Base-by-base conservation (phyloP, 192 early-diverging fungal species). In the Backusella australiensis region DNA sequence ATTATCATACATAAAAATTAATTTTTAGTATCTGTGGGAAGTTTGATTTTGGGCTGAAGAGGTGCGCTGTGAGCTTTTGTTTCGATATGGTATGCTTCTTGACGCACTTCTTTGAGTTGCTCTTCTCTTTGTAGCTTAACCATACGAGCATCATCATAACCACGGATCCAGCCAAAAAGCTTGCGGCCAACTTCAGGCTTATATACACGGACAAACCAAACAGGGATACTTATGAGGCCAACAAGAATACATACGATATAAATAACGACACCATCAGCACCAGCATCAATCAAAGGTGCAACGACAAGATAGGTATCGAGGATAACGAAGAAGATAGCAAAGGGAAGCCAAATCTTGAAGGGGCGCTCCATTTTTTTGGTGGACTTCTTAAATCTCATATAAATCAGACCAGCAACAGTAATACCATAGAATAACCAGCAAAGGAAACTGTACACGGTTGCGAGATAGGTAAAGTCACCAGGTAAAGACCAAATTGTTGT, bases 401-500 rank as follows among this genome's bases (percentile, higher is more conserved):
- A 77, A 14, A 87, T 52, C 32, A 87, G 39, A 1, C 86, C 86
- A 39, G 76, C 29, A 36, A 87, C 76, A 32, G 76, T 78, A 19
- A 87, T 71, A 17, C 86, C 86, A 41, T 87, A 87, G 79, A 87
- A 89, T 39, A 89, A 74, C 93, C 93, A 94, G 4, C 88, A 85
- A 14, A 87, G 86, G 34, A 93, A 89, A 29, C 89, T 90, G 79
- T 91, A 94, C 71, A 94, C 88, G 59, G 87, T 94, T 42, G 92
- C 90, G 6, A 94, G 82, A 19, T 85, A 86, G 15, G 84, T 88
- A 71, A 93, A 67, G 80, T 85, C 15, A 12, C 93, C 93, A 8
- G 89, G 81, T 6, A 89, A 67, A 63, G 87, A 84, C 83, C 88
- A 89, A 17, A 91, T 75, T 4, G 81, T 85, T 1, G 88, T 83